Base-by-base conservation (phyloP, 2,329 filamentous ascomycete species). In the Botryotinia globosa region DNA sequence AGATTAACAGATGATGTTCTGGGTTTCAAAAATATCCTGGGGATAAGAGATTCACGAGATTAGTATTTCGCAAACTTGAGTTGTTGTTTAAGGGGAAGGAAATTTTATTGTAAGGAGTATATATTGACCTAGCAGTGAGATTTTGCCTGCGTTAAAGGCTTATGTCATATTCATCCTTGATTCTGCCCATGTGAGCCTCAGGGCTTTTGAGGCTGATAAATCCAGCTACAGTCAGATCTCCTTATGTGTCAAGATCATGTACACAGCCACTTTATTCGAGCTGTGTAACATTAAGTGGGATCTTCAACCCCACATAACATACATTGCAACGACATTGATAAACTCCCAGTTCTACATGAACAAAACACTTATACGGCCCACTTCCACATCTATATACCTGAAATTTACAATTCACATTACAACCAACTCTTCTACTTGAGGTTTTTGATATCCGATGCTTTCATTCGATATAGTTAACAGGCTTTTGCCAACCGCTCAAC, bases 371-470 rank as follows among this genome's bases (percentile, higher is more conserved):
- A 7, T 22, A 25, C 18, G 44, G 12, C 34, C 25, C 32, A 65
- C 32, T 45, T 32, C 32, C 7, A 3, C 42, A 34, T 9, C 20
- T 34, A 34, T 34, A 25, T 14, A 64, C 7, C 42, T 48, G 12
- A n/a, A n/a, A 18, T 5, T 29, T 25, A 62, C 6, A 8, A 42
- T 1, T 62, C 7, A 62, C 14, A 16, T n/a, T n/a, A 16, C 12
- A 14, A 8, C 0, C 4, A 14, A n/a, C 6, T 3, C 14, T n/a
- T 16, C 22, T 18, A 29, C 6, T 39, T 4, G 5, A n/a, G 8
- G 4, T 1, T 22, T 34, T 20, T 4, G 16, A 22, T 3, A 34
- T 34, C 4, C 42, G 3, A 65, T 34, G 34, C 12, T 14, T 65
- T 8, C 6, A 4, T 48, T 62, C 4, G 29, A 25, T 18, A 65